phyloP scores from a whole-genome alignment of 768 basidiomycete species.

The Lactifluus hygrophoroides region DNA sequence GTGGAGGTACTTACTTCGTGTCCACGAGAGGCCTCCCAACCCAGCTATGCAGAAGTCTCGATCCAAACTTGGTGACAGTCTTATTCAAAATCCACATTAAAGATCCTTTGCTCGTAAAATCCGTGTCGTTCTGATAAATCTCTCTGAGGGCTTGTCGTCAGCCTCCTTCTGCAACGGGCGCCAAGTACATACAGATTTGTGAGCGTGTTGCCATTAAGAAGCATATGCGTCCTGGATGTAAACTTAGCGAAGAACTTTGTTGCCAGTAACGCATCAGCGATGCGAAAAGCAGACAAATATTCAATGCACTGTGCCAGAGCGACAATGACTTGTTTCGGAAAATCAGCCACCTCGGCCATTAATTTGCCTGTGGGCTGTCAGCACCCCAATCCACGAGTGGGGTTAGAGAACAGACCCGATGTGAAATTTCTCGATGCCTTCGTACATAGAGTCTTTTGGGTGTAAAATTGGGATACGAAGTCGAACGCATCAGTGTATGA shows the following conservation, averaged over 20 bases:
- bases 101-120: constrained; percentile 63
- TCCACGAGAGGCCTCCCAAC: constrained; percentile 78
- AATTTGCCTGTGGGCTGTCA: constrained; percentile 40
- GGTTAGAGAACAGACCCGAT: constrained; percentile 31
- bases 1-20: constrained; percentile 37
- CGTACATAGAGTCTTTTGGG: constrained; percentile 35
- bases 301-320: constrained; percentile 66
- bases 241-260: constrained; percentile 76
- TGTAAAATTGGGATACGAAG: constrained; percentile 57
- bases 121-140: constrained; percentile 87
- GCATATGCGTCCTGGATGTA: constrained; percentile 71
- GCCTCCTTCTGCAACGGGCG: not conserved
- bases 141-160: constrained; percentile 40
- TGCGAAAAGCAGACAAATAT: constrained; percentile 63
- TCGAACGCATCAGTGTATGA: constrained; percentile 64
- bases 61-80: constrained; percentile 84
- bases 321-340: constrained; percentile 62
- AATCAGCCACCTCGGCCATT: constrained; percentile 51
- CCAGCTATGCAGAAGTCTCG: constrained; percentile 77
- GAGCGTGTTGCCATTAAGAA: constrained; percentile 81
- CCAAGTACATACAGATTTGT: constrained; percentile 50
- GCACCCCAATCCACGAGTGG: not conserved
- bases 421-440: constrained; percentile 38
- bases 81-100: constrained; percentile 81
- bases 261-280: constrained; percentile 72